These are phyloP conservation scores for Ceratocystis diversiconidia DNA, from an alignment of 2,329 filamentous ascomycete species.

Conservation along the genomic window DNA sequence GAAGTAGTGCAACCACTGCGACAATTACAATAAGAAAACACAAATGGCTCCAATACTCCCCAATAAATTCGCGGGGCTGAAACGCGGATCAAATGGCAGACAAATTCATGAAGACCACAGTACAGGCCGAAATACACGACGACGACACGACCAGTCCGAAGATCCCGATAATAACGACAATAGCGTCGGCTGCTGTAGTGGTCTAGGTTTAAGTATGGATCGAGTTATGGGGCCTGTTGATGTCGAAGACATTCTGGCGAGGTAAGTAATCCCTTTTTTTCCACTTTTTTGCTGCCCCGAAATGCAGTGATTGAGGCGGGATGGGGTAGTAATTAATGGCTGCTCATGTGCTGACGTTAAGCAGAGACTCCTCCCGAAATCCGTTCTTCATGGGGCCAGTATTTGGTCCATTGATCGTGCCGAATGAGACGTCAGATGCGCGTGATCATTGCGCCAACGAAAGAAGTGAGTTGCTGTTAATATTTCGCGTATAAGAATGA, in stretches of 20 bases:
- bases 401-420: constrained; percentile 54
- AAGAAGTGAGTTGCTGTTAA: constrained; percentile 37
- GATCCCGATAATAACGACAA: too few relatives aligned
- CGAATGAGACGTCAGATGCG: constrained; percentile 60
- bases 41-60: neutral
- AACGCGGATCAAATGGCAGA: neutral
- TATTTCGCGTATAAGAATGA: neutral
- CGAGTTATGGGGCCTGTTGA: constrained; percentile 7
- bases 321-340: too few relatives aligned
- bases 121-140: neutral
- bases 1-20: neutral
- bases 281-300: neutral
- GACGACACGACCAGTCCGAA: neutral
- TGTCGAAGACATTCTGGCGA: constrained; percentile 6
- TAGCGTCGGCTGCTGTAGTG: neutral
- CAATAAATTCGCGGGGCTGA: neutral
- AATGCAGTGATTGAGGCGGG: too few relatives aligned
- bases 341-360: neutral
- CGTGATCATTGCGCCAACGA: constrained; percentile 70
- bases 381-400: constrained; percentile 47
- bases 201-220: neutral
- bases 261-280: constrained; percentile 4
- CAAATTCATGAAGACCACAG: neutral
- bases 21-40: neutral
- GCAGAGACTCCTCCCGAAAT: neutral